Evolutionary conservation across 2,329 filamentous ascomycete species (phyloP), one percentile per base, ranked within the genome.

Genomic region (Penicillium sp.): DNA sequence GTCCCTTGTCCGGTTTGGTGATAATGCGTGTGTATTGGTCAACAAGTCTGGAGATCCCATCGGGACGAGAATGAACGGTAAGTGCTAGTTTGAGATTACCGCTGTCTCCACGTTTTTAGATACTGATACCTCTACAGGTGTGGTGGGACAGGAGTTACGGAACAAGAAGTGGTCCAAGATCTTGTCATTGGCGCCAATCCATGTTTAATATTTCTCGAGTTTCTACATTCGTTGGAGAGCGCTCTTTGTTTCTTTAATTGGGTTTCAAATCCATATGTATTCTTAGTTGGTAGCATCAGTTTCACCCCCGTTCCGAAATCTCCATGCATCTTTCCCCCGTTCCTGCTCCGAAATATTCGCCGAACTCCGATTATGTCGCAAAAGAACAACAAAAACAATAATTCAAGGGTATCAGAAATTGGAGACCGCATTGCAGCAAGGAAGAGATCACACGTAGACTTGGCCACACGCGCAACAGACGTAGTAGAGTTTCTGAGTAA

Each of bases 111-210:
- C 24, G 54, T 24, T 37, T 43, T 43, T 45, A 6, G 41, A 52
- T 58, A 56, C 60, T 64, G 47, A 63, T 57, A 15, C 29, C 22
- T 58, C 58, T 55, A 62, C 65, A 81, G 81, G 90, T 58, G 82
- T 97, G 39, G 93, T 98, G 39, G 93, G 89, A 52, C 79, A 83
- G 28, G 93, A 98, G 75, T 72, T 98, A 69, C 83, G 87, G 68
- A 82, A 87, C 67, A 93, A 87, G 78, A 85, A 95, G 74, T 98
- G 93, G 93, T 95, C 89, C 63, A 98, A 97, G 81, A 97, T 98
- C 63, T 72, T 98, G 67, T 95, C 88, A 61, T 81, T 98, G 78
- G 93, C 93, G 48, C 91, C 93, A 41, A 83, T 86, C 80, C 82
- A 87, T 71, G 72, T 87, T 68, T 87, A 79, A 70, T 55, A 61